Evolutionary conservation across 306 rosid genomes (phyloP), one percentile per base, ranked within the genome.

Genomic region (Malus sieversii): DNA sequence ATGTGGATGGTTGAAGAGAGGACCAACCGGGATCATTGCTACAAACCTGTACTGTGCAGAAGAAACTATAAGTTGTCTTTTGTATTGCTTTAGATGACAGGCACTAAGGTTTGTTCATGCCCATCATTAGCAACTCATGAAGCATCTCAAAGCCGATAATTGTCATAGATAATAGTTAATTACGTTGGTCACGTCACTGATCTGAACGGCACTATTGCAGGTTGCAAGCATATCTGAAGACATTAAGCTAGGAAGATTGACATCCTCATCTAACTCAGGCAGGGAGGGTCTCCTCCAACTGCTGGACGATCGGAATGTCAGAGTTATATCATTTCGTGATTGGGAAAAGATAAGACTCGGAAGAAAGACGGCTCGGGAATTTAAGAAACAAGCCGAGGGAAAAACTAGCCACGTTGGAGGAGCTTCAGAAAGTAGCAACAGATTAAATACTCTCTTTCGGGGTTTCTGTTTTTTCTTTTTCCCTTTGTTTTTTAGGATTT

Each of bases 1-100:
- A 70, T 87, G 97, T 75, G 98, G 98, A 67, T 92, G 98, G 97
- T 88, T 95, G 86, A 92, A 92, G 88, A 88, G 98, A 86, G 97
- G 96, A 68, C 98, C 97, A n/a, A 90, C 91, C n/a, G 97, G 98
- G 76, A 92, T 95, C 82, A 80, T 95, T 83, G 98, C 87, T 66
- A 87, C 97, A 85, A 92, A 92, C 91, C 92, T 89, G 48, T 76
- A 90, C 57, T 92, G 96, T 77, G 97, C 97, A 16, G 96, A 92
- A 88, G 96, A 95, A 86, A 95, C 97, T 58, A 96, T 95, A 81
- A 66, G 96, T 71, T 11, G 48, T 66, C 60, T 63, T 38, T 46
- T 72, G 23, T 38, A 38, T 33, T 73, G 18, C 15, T n/a, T n/a
- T 57, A 44, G 51, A 60, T 38, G 40, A 18, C 15, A 23, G 22